phyloP scores from a whole-genome alignment of 495 filamentous ascomycete species.

The Penicillium coffeae region DNA sequence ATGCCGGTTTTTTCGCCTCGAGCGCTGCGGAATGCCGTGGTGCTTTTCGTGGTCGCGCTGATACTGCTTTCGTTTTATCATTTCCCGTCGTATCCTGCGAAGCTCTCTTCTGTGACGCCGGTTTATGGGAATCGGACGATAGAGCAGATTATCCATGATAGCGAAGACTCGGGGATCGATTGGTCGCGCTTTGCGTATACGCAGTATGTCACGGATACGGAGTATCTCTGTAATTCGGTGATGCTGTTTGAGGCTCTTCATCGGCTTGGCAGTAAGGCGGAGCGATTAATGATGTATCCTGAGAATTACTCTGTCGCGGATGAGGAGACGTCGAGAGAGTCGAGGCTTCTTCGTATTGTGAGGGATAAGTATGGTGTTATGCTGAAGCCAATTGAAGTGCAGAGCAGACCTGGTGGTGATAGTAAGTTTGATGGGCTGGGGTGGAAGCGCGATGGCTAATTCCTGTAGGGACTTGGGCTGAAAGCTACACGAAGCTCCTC shows the following conservation, averaged over 20 bases:
- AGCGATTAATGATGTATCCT: constrained; percentile 59
- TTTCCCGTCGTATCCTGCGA: too few relatives aligned
- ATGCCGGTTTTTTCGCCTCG: background rate
- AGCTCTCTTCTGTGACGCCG: too few relatives aligned
- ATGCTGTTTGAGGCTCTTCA: constrained; percentile 61
- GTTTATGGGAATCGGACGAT: too few relatives aligned
- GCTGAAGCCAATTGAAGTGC: constrained; percentile 49
- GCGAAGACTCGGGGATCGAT: constrained; percentile 21
- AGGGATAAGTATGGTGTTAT: constrained; percentile 54
- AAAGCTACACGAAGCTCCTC: constrained; percentile 59
- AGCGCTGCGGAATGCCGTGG: background rate
- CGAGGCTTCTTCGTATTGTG: constrained; percentile 50
- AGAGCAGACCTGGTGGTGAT: constrained; percentile 26
- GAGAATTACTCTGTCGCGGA: constrained; percentile 27
- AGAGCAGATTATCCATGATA: too few relatives aligned
- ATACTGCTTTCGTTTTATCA: background rate
- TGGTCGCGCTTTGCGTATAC: constrained; percentile 58
- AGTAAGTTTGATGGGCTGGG: constrained; percentile 29
- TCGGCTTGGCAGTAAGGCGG: constrained; percentile 51
- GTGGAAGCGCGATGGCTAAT: constrained; percentile 7
- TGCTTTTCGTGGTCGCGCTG: background rate
- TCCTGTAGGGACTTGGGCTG: constrained; percentile 43
- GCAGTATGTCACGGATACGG: constrained; percentile 57
- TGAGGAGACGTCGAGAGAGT: constrained; percentile 31
- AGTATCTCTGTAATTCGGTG: constrained; percentile 64